These are phyloP conservation scores for Platanthera guangdongensis DNA, from an alignment of 106 monocot genomes.

Conservation along the genomic window DNA sequence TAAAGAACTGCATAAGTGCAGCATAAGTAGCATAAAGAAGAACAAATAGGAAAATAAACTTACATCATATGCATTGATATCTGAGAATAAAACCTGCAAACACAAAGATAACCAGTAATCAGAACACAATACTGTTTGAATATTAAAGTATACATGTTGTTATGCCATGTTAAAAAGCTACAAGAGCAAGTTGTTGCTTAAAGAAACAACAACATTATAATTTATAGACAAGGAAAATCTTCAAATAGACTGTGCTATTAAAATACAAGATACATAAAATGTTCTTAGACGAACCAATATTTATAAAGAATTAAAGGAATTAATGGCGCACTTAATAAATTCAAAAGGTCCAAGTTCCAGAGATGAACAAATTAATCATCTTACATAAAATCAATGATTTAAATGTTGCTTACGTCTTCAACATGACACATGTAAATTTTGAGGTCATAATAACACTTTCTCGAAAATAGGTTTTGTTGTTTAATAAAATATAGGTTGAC, in stretches of 20 bases:
- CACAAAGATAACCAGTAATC: neutral
- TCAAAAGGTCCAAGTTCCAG: too few species aligned
- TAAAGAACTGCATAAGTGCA: neutral
- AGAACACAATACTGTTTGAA: neutral
- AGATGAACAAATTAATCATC: too few species aligned
- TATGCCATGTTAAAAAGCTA: neutral
- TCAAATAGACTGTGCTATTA: neutral
- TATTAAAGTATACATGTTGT: neutral
- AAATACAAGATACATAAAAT: too few species aligned
- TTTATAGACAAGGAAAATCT: neutral
- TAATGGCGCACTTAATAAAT: neutral
- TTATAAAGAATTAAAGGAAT: neutral
- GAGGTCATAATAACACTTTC: too few species aligned
- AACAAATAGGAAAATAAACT: neutral
- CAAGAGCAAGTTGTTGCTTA: neutral
- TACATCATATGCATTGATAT: conserved; percentile 96
- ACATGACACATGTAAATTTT: too few species aligned
- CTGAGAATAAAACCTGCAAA: conserved; percentile 88
- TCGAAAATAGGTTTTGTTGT: too few species aligned
- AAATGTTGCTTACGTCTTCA: too few species aligned
- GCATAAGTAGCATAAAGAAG: neutral
- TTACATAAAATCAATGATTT: too few species aligned
- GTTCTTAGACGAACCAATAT: neutral
- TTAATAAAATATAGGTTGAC: too few species aligned
- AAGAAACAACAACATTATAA: neutral